Conservation (phyloP, 345 rosid species). For the Erysimum cheiranthoides region DNA sequence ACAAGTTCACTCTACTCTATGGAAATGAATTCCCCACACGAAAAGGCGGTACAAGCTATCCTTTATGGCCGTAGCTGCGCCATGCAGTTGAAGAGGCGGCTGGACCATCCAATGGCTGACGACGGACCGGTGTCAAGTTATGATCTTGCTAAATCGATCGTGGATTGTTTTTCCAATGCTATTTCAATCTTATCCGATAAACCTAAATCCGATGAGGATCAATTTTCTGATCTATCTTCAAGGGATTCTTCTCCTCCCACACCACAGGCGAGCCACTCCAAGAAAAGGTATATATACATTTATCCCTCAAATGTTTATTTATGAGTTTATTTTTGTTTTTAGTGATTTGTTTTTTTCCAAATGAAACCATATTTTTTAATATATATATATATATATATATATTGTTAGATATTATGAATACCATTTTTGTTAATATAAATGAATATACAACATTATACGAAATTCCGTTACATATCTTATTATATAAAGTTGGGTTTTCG, state of each 20-base stretch:
- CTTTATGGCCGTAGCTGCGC: slow-evolving; percentile 42
- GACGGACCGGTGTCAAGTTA: slow-evolving; percentile 22
- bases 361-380: not conserved
- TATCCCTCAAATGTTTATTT: not conserved
- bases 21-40: slow-evolving; percentile 20
- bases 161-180: slow-evolving; percentile 31
- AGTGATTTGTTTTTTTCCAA: not conserved
- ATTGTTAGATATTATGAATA: too few species aligned
- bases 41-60: slow-evolving; percentile 37
- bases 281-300: slow-evolving; percentile 41
- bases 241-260: slow-evolving; percentile 22
- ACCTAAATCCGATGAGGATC: slow-evolving; percentile 19
- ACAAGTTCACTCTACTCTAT: slow-evolving; percentile 18
- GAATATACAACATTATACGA: not conserved
- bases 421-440: too few species aligned
- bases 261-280: slow-evolving; percentile 14
- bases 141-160: slow-evolving; percentile 39
- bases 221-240: slow-evolving; percentile 24
- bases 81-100: slow-evolving; percentile 29
- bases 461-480: not conserved
- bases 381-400: not conserved
- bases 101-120: slow-evolving; percentile 34
- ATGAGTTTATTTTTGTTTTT: not conserved
- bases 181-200: slow-evolving; percentile 25
- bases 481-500: too few species aligned